Evolutionary conservation across 441 rosid species (phyloP).

Genomic region (Eutrema salsugineum): DNA sequence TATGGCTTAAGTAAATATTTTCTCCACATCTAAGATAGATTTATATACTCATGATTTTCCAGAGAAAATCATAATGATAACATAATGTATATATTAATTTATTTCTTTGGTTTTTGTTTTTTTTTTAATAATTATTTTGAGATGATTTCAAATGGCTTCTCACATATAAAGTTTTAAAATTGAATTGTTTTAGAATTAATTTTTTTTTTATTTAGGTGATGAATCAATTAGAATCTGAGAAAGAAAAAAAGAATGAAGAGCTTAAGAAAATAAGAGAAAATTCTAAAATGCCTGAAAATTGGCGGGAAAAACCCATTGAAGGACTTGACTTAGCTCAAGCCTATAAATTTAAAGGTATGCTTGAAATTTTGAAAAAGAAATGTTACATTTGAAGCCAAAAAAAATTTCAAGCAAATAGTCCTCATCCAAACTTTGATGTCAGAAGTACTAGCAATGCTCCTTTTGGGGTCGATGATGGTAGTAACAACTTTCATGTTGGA

Average conservation of each 20-base stretch:
- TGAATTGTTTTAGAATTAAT: too few relatives aligned
- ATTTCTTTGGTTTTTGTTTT: too few relatives aligned
- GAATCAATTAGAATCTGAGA: conserved; percentile 34
- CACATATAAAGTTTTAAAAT: too few relatives aligned
- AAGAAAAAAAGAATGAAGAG: conserved; percentile 20
- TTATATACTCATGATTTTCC: neutral
- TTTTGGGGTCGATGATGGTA: conserved; percentile 9
- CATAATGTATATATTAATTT: too few relatives aligned
- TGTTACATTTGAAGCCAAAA: conserved; percentile 35
- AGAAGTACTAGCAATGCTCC: conserved; percentile 4
- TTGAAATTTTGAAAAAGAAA: conserved; percentile 35
- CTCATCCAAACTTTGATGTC: neutral
- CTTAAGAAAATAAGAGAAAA: conserved; percentile 32
- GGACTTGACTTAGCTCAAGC: conserved; percentile 36
- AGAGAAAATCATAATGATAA: too few relatives aligned
- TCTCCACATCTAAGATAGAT: neutral
- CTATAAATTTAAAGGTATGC: conserved; percentile 23
- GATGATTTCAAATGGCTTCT: too few relatives aligned
- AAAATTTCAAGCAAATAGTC: neutral
- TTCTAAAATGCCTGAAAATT: conserved; percentile 13
- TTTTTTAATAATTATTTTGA: too few relatives aligned
- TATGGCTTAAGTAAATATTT: neutral
- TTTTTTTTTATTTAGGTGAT: neutral
- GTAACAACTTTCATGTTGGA: neutral
- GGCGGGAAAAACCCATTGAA: conserved; percentile 51